Base-by-base conservation (phyloP, 2,329 filamentous ascomycete genomes). In the Aspergillus transmontanensis region DNA sequence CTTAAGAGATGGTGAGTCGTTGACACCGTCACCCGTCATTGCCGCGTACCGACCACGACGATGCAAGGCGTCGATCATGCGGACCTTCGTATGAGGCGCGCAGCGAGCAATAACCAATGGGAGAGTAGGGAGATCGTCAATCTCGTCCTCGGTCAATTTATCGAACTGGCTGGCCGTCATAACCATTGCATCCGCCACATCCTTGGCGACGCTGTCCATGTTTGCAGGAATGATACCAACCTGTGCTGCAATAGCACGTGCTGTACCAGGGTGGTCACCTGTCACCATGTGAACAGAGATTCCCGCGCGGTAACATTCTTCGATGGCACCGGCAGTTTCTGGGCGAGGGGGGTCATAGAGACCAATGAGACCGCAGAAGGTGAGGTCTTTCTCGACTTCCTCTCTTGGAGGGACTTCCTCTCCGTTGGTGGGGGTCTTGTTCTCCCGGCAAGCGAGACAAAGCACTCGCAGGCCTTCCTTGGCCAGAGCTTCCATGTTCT, bases 21-120 rank as follows among this genome's bases (percentile, higher is more conserved):
- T 96, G 66, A 95, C 92, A 60, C 93, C 92, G 68, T 96, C 93
- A 69, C 93, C 93, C 32, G 92, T 96, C 92, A 96, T 95, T 60
- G 92, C 92, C 74, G 90, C 92, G 76, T 91, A 94, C 12, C 85
- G 84, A 19, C 88, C 86, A 46, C 92, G 88, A 28, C 78, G 73
- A 58, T 79, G 78, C 43, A 81, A 63, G 1, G 78, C 79, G 41
- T 93, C 90, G 59, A 96, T 94, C 92, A 96, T 96, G 60, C 92
- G 89, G 7, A 93, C 92, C 79, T 96, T 96, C 16, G 85, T 86
- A 60, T 84, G 81, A 3, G 85, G 85, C 1, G 85, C 83, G 65
- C 85, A 87, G 46, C 86, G 81, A 60, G 86, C 86, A 64, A 88
- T 85, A 14, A 88, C 86, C 6, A 86, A 73, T 2, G 86, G 86